These are phyloP conservation scores for Chrysanthemum seticuspe DNA, from an alignment of 129 eudicot genomes.

Conservation along the genomic window DNA sequence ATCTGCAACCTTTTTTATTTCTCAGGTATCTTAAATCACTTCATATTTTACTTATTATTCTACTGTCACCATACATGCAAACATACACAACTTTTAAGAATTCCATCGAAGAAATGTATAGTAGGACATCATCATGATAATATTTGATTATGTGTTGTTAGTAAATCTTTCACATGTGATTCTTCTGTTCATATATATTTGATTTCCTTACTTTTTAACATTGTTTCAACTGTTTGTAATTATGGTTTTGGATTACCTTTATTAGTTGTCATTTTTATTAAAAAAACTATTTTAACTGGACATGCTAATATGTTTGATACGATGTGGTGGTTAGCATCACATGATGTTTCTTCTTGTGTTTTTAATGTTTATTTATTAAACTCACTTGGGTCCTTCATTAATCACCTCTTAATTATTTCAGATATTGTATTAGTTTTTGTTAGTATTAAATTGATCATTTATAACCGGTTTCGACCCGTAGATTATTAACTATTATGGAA, in stretches of 20 bases:
- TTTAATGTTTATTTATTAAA: slow-evolving; percentile 15
- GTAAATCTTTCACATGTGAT: slow-evolving; percentile 37
- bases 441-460: too few species aligned
- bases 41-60: not conserved
- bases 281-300: not conserved
- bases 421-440: not conserved
- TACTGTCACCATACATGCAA: not conserved
- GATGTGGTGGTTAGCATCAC: slow-evolving; percentile 32
- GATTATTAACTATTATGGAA: too few species aligned
- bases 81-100: not conserved
- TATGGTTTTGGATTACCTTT: slow-evolving; percentile 26
- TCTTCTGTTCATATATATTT: slow-evolving; percentile 30
- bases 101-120: not conserved
- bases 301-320: slow-evolving; percentile 20
- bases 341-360: slow-evolving; percentile 24
- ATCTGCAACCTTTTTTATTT: not conserved
- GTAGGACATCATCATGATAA: slow-evolving; percentile 27
- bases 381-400: slow-evolving; percentile 28
- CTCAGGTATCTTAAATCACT: not conserved
- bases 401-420: not conserved
- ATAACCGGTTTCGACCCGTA: too few species aligned
- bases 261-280: slow-evolving; percentile 30
- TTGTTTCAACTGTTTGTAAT: slow-evolving; percentile 33
- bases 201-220: slow-evolving; percentile 8
- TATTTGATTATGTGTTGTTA: slow-evolving; percentile 21